A percentile compares a stretch with the other conserved stretches of the same genome.
Evolutionary conservation across 352 stramenopile genomes (phyloP).

Genomic region (Thraustochytrium sp.): DNA sequence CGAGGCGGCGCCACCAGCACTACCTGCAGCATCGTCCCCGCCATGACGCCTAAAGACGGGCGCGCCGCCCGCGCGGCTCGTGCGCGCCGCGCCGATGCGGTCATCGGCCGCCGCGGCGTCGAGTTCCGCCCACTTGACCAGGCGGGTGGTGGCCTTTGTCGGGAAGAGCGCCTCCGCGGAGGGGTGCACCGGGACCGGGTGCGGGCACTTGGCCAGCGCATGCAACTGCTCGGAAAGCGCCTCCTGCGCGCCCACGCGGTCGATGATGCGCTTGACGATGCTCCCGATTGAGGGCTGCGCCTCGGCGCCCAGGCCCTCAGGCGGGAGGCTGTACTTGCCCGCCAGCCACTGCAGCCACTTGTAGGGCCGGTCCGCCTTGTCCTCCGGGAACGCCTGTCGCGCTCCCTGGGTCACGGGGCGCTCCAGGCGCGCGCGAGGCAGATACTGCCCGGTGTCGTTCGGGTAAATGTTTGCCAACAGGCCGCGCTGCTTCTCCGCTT

Average conservation of each 20-base stretch:
- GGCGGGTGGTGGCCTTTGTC: background rate
- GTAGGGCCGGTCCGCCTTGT: conserved; percentile 7
- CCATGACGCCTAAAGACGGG: background rate
- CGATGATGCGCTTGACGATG: conserved; percentile 37
- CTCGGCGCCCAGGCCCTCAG: background rate
- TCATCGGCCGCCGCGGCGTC: background rate
- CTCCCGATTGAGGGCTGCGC: conserved; percentile 17
- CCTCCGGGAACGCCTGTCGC: background rate
- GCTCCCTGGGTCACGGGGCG: background rate
- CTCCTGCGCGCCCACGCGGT: conserved; percentile 31
- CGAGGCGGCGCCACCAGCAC: background rate
- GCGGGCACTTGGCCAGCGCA: background rate
- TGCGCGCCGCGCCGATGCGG: background rate
- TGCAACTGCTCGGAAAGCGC: conserved; percentile 39
- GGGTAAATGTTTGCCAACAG: conserved; percentile 40
- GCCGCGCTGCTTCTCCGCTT: conserved; percentile 1
- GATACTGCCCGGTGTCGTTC: conserved; percentile 38
- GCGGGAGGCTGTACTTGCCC: conserved; percentile 12
- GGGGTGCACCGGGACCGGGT: conserved; percentile 31
- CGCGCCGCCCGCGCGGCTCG: background rate
- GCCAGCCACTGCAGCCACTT: conserved; percentile 42
- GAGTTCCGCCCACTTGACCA: conserved; percentile 38
- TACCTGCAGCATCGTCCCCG: background rate
- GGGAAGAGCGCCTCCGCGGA: conserved; percentile 19
- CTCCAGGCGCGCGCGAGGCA: background rate